Evolutionary conservation across 2,329 filamentous ascomycete genomes (phyloP).

Genomic region (Fusarium verrucosum): DNA sequence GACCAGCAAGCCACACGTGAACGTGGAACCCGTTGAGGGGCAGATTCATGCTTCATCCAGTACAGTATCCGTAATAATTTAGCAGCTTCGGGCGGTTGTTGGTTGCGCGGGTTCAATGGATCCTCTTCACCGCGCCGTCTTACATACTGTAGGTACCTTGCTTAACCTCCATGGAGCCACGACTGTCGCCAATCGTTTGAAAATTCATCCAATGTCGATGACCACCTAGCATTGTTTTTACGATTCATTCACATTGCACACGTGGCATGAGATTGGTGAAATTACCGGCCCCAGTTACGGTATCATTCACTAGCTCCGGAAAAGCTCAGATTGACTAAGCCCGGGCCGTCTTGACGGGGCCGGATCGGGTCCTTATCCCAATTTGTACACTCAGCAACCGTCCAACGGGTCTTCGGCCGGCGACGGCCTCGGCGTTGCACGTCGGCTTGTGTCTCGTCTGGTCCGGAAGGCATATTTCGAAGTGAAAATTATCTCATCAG

Average conservation of each 20-base stretch:
- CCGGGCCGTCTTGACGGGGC: slow-evolving; percentile 31
- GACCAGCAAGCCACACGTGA: slow-evolving; percentile 27
- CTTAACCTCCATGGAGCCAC: slow-evolving; percentile 11
- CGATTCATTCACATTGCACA: slow-evolving; percentile 2
- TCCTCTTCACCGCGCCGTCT: slow-evolving; percentile 8
- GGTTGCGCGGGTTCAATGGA: not conserved
- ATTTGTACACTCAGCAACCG: slow-evolving; percentile 18
- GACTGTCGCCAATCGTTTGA: slow-evolving; percentile 9
- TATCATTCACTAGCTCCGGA: slow-evolving; percentile 6
- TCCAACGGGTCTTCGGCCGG: slow-evolving; percentile 13
- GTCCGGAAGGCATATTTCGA: not conserved
- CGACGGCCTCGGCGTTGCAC: slow-evolving; percentile 18
- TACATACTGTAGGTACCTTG: too few relatives aligned
- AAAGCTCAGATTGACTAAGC: slow-evolving; percentile 20
- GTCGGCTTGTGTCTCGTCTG: not conserved
- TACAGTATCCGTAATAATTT: too few relatives aligned
- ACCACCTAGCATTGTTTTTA: not conserved
- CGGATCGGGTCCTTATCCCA: slow-evolving; percentile 26
- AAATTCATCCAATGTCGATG: not conserved
- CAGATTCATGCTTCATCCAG: slow-evolving; percentile 10
- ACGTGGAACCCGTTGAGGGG: slow-evolving; percentile 17
- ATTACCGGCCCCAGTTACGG: slow-evolving; percentile 1
- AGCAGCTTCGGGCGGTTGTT: not conserved
- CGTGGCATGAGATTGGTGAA: slow-evolving; percentile 18
- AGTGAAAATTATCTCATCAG: not conserved